Conservation (phyloP, 2,329 filamentous ascomycete genomes). For the Blastomyces gilchristii region DNA sequence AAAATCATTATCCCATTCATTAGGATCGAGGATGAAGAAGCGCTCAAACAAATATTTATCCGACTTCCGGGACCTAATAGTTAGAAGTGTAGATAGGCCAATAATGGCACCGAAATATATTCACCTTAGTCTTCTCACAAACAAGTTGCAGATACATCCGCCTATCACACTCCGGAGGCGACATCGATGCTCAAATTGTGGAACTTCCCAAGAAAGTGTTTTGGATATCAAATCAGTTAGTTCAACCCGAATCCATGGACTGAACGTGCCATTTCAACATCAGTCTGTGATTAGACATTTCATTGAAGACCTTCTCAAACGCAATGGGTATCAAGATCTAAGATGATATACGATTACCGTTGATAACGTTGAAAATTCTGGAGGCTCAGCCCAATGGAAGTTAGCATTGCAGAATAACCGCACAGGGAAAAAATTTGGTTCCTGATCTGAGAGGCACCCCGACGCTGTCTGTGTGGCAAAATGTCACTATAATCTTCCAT, state of each 20-base stretch:
- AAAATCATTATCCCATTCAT: neutral
- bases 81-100: slow-evolving; percentile 42
- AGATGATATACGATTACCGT: slow-evolving; percentile 48
- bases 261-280: slow-evolving; percentile 51
- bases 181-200: slow-evolving; percentile 52
- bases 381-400: slow-evolving; percentile 43
- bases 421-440: slow-evolving; percentile 33
- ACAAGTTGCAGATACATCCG: slow-evolving; percentile 48
- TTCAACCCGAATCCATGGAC: slow-evolving; percentile 43
- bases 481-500: slow-evolving; percentile 62
- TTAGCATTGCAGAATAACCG: slow-evolving; percentile 41
- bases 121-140: slow-evolving; percentile 35
- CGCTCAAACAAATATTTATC: slow-evolving; percentile 30
- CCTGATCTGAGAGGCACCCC: slow-evolving; percentile 52
- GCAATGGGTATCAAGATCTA: slow-evolving; percentile 43
- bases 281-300: slow-evolving; percentile 49
- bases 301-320: slow-evolving; percentile 45
- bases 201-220: slow-evolving; percentile 46
- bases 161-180: slow-evolving; percentile 56
- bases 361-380: slow-evolving; percentile 44
- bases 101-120: slow-evolving; percentile 36
- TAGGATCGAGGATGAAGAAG: slow-evolving; percentile 23
- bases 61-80: slow-evolving; percentile 39
- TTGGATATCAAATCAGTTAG: slow-evolving; percentile 34
- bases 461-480: slow-evolving; percentile 66